Percentiles rank a stretch among this genome's conserved stretches.
Conservation (phyloP, 257 asterid genomes). For the Primulina tabacum region DNA sequence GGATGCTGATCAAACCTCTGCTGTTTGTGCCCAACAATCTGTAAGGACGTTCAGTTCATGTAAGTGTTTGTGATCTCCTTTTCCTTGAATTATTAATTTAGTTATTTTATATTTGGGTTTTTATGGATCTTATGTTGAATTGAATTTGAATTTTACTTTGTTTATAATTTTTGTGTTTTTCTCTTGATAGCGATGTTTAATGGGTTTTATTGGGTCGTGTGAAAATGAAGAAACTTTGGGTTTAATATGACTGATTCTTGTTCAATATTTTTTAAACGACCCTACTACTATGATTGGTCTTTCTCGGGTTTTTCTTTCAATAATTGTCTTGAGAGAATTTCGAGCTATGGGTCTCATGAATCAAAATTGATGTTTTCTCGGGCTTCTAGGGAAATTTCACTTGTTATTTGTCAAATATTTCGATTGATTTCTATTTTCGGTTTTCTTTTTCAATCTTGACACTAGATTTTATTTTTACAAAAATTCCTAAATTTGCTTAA, state of each 20-base stretch:
- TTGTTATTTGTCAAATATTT: constrained; percentile 13
- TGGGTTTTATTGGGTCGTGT: constrained; percentile 37
- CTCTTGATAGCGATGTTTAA: constrained; percentile 32
- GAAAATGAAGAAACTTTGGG: constrained; percentile 27
- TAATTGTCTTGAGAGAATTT: not conserved
- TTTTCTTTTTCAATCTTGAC: not conserved
- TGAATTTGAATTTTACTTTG: constrained; percentile 20
- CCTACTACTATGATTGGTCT: constrained; percentile 7
- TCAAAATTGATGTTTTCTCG: constrained; percentile 18
- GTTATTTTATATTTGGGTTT: constrained; percentile 20
- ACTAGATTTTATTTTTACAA: constrained; percentile 26
- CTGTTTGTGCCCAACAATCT: constrained; percentile 35
- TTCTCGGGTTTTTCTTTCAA: constrained; percentile 17
- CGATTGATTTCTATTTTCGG: constrained; percentile 12
- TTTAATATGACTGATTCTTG: constrained; percentile 39
- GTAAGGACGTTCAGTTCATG: constrained; percentile 33
- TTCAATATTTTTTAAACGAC: constrained; percentile 23
- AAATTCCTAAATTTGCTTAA: constrained; percentile 31
- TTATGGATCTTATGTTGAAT: constrained; percentile 32
- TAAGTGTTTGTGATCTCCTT: constrained; percentile 29
- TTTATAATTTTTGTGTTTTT: constrained; percentile 19
- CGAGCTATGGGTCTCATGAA: constrained; percentile 19
- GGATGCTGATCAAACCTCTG: constrained; percentile 36
- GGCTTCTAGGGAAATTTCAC: not conserved
- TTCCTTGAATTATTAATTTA: not conserved